Base-by-base conservation (phyloP, 768 basidiomycete genomes). In the Nidula microcarpa region DNA sequence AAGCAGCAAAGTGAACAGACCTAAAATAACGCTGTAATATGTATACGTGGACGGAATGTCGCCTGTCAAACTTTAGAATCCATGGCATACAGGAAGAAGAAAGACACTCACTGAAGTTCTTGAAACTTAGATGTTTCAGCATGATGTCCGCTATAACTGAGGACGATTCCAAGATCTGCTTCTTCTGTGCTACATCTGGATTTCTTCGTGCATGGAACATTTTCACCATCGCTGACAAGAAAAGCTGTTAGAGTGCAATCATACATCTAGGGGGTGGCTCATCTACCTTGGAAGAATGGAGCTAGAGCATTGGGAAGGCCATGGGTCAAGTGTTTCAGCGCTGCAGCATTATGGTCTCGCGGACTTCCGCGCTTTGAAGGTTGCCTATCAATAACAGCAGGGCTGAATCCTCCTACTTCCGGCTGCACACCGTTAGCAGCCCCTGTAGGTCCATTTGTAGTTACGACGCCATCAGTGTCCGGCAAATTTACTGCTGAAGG, bases 241-340 rank as follows among this genome's bases (percentile, higher is more conserved):
- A 41, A 13, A 16, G 41, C n/a, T 49, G 11, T 10, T 5, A 49
- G 35, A 1, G 23, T 6, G 49, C 18, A 35, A 32, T 34, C 46
- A 49, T 5, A 18, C 23, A 9, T 33, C 17, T 41, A 30, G 47
- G 65, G 23, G 23, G 23, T 23, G 23, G 23, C 23, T 23, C 23
- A 23, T 74, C 53, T 68, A 92, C 94, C 84, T 79, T 92, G 91
- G 69, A 94, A 91, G 68, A 97, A 89, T 1, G 93, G 89, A 1
- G 85, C 81, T 53, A 94, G 69, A 2, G 85, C 78, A 35, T 78
- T 82, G 0, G 92, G 91, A 48, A 94, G 75, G 30, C 89, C 86
- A 55, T 85, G 85, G 0, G 89, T 85, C 41, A 95, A 71, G 60
- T 94, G 90, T 63, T 87, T 89, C 36, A 94, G 73, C 3, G 87